phyloP scores from a whole-genome alignment of 495 filamentous ascomycete genomes.

The Hypoxylon subgilvum region DNA sequence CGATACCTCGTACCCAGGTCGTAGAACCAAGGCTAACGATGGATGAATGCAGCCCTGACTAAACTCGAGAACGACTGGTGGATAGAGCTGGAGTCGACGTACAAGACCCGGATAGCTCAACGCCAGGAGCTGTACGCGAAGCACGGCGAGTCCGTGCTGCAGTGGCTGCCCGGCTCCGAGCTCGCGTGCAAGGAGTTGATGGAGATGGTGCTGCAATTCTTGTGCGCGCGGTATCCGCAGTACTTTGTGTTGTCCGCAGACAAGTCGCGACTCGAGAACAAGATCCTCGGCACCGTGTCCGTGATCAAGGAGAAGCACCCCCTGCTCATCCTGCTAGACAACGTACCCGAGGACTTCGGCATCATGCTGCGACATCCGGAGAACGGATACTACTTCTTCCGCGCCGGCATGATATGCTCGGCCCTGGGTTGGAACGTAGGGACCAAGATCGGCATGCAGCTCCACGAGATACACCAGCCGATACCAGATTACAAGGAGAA shows the following conservation, averaged over 20 bases:
- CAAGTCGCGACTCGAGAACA: conserved; percentile 70
- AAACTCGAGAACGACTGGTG: conserved; percentile 89
- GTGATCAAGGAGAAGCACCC: conserved; percentile 69
- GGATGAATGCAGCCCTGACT: conserved; percentile 63
- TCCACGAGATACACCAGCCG: conserved; percentile 76
- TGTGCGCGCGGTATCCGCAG: conserved; percentile 78
- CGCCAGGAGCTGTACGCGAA: conserved; percentile 71
- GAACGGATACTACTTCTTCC: conserved; percentile 76
- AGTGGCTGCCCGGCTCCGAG: conserved; percentile 77
- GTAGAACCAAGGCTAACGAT: conserved; percentile 2
- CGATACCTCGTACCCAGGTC: background rate
- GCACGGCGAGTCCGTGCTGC: conserved; percentile 68
- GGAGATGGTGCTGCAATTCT: conserved; percentile 85
- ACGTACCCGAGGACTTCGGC: conserved; percentile 88
- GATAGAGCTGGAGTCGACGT: conserved; percentile 85
- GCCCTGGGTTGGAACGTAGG: conserved; percentile 81
- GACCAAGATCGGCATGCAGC: conserved; percentile 73
- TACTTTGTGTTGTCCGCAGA: conserved; percentile 71
- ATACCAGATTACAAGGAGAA: conserved; percentile 92
- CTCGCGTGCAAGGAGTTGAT: conserved; percentile 86
- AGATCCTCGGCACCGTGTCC: conserved; percentile 69
- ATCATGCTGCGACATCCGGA: conserved; percentile 75
- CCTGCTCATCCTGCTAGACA: conserved; percentile 75
- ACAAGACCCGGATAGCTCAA: conserved; percentile 70
- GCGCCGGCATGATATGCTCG: conserved; percentile 80